Percentiles rank a stretch among this genome's conserved stretches.
phyloP scores from a whole-genome alignment of 306 rosid species.

The Quercus cerris region DNA sequence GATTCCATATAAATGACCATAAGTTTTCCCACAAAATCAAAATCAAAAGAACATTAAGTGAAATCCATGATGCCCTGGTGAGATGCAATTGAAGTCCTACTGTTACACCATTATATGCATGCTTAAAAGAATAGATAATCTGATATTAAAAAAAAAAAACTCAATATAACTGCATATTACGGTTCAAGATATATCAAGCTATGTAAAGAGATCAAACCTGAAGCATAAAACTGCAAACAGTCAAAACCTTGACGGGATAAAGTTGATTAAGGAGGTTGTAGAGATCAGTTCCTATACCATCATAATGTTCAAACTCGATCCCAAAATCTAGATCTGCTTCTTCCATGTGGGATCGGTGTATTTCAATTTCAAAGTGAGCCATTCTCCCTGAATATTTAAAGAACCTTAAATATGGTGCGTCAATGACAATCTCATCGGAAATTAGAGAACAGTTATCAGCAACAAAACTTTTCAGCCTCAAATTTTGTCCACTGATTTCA shows the following conservation, averaged over 20 bases:
- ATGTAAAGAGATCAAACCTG: conserved; percentile 12
- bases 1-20: too few relatives aligned
- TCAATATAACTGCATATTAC: too few relatives aligned
- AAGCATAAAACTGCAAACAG: conserved; percentile 29
- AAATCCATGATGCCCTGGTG: too few relatives aligned
- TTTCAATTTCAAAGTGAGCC: not conserved
- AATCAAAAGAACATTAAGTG: too few relatives aligned
- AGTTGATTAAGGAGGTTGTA: conserved; percentile 3
- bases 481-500: not conserved
- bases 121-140: too few relatives aligned
- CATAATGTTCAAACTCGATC: not conserved
- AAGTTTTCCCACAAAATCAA: too few relatives aligned
- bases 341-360: not conserved
- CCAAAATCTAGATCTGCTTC: conserved; percentile 28
- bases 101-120: not conserved
- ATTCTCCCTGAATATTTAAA: conserved; percentile 20
- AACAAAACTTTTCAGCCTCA: conserved; percentile 20
- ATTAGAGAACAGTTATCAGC: conserved; percentile 20
- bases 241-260: conserved; percentile 16
- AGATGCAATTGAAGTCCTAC: not conserved
- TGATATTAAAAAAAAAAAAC: too few relatives aligned
- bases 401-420: conserved; percentile 19
- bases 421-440: not conserved
- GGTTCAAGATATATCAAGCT: not conserved
- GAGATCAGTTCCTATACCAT: not conserved